Percentiles rank a stretch among this genome's conserved stretches.
These are phyloP conservation scores for Clathrus columnatus DNA, from an alignment of 768 basidiomycete species.

Conservation along the genomic window DNA sequence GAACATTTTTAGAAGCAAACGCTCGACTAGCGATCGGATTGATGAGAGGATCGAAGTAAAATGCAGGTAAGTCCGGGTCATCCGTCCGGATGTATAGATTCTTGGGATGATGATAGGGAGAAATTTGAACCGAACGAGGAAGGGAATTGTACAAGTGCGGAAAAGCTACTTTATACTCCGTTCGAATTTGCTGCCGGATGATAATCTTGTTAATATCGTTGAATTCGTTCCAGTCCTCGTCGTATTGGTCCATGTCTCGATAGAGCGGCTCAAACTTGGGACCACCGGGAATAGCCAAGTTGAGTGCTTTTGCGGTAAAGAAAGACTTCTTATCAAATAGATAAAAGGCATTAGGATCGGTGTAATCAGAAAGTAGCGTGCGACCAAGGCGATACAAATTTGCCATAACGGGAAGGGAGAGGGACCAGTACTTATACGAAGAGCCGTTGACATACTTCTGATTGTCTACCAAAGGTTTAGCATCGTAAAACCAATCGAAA, in stretches of 20 bases:
- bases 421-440: conserved; percentile 88
- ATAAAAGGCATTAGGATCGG: conserved; percentile 85
- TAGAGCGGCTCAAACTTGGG: conserved; percentile 98
- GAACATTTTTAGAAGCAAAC: conserved; percentile 70
- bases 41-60: conserved; percentile 98
- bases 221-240: conserved; percentile 99
- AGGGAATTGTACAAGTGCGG: conserved; percentile 98
- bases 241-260: conserved; percentile 93
- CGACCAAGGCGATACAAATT: conserved; percentile 94
- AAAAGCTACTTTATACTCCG: conserved; percentile 99
- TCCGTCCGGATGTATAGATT: conserved; percentile 99
- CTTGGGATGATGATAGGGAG: conserved; percentile 88
- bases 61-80: conserved; percentile 97
- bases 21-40: conserved; percentile 94
- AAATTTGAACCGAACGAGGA: conserved; percentile 88
- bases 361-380: conserved; percentile 86
- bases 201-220: conserved; percentile 99
- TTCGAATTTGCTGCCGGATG: conserved; percentile 96
- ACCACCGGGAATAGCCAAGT: conserved; percentile 95
- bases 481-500: conserved; percentile 97
- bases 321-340: conserved; percentile 97
- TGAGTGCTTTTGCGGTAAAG: conserved; percentile 96
- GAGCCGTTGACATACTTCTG: conserved; percentile 80
- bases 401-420: conserved; percentile 91
- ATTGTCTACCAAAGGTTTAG: conserved; percentile 87